Evolutionary conservation across 1,284 basidiomycete genomes (phyloP).

Genomic region (Pseudozyma thailandica): DNA sequence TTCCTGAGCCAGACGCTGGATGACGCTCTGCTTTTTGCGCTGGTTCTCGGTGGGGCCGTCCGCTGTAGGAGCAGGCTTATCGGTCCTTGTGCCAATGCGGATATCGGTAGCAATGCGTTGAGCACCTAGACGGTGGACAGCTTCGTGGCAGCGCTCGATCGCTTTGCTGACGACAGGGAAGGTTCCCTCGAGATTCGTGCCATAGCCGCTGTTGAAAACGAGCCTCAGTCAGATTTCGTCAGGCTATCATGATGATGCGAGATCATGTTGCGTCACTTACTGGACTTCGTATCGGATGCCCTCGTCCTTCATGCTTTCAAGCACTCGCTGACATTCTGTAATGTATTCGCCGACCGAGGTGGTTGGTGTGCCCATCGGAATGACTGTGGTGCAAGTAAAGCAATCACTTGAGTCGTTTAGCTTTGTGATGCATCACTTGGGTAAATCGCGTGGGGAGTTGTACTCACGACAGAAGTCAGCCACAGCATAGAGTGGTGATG

Average conservation of each 20-base stretch:
- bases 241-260: neutral
- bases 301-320: constrained; percentile 54
- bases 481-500: constrained; percentile 42
- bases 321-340: constrained; percentile 64
- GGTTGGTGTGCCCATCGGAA: constrained; percentile 64
- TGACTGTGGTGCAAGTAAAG: constrained; percentile 37
- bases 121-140: constrained; percentile 63
- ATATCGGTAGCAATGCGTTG: constrained; percentile 66
- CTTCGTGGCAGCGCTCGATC: constrained; percentile 64
- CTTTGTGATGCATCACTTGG: too few relatives aligned
- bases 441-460: neutral
- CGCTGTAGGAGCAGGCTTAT: constrained; percentile 46
- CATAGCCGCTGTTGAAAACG: constrained; percentile 58
- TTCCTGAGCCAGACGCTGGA: constrained; percentile 39
- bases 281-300: constrained; percentile 65
- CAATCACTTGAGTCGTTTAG: neutral
- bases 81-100: constrained; percentile 64
- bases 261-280: constrained; percentile 24
- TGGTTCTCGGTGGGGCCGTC: constrained; percentile 61
- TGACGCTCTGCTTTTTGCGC: constrained; percentile 65
- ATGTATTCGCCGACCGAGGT: constrained; percentile 66
- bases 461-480: constrained; percentile 62
- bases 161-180: constrained; percentile 60
- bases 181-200: constrained; percentile 65
- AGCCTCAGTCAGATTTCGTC: neutral